Evolutionary conservation across 345 rosid genomes (phyloP).

Genomic region (Euphorbia peplus): DNA sequence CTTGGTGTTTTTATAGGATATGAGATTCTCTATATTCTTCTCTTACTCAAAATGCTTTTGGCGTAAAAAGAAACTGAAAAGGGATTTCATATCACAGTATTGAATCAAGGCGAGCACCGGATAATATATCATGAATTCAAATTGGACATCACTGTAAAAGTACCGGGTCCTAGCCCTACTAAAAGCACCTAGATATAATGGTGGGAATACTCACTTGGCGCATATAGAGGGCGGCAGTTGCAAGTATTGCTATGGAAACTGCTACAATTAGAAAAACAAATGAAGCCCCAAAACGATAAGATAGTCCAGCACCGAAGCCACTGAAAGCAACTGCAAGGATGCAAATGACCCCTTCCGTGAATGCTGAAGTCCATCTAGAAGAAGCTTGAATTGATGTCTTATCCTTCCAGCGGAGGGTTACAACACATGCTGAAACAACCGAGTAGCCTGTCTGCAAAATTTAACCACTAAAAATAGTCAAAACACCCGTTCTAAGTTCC

Average conservation of each 20-base stretch:
- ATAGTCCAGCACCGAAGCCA: conserved; percentile 70
- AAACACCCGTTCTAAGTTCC: not conserved
- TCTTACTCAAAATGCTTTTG: too few species aligned
- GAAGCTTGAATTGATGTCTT: conserved; percentile 43
- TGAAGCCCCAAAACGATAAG: conserved; percentile 59
- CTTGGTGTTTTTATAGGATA: too few species aligned
- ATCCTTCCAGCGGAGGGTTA: conserved; percentile 77
- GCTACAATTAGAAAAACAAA: conserved; percentile 43
- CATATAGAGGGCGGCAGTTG: conserved; percentile 53
- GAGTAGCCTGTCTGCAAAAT: conserved; percentile 91
- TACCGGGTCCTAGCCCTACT: not conserved
- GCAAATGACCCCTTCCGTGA: conserved; percentile 78
- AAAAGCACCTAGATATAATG: too few species aligned
- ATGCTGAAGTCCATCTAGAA: conserved; percentile 50
- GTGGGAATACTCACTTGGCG: conserved; percentile 55
- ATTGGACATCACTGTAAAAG: not conserved
- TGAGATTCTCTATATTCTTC: too few species aligned
- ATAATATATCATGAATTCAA: not conserved
- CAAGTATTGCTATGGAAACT: conserved; percentile 48
- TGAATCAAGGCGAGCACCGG: not conserved
- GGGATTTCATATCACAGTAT: not conserved
- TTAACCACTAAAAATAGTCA: conserved; percentile 3
- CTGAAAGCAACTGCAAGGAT: conserved; percentile 62
- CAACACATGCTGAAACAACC: conserved; percentile 91
- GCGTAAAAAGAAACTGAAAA: not conserved